These are phyloP conservation scores for Grigorovia jiainica DNA, from an alignment of 805 yeast genomes.

Conservation along the genomic window DNA sequence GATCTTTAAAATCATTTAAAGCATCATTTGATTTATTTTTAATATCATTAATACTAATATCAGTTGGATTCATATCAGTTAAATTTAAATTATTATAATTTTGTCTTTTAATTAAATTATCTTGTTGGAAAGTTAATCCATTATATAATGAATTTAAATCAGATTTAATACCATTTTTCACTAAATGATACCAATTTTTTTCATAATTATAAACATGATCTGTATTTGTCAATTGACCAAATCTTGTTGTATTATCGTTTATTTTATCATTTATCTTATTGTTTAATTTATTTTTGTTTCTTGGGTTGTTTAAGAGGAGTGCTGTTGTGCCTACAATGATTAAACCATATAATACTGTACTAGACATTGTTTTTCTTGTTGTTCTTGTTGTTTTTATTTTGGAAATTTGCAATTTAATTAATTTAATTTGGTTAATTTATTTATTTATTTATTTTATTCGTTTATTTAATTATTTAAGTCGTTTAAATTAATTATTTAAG, in stretches of 20 bases:
- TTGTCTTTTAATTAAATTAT: background rate
- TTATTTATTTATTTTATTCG: too few species aligned
- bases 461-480: too few species aligned
- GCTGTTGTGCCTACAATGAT: background rate
- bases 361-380: background rate
- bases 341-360: background rate
- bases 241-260: background rate
- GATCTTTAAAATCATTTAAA: slow-evolving; percentile 14
- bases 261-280: background rate
- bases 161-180: background rate
- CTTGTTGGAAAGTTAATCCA: background rate
- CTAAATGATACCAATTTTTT: background rate
- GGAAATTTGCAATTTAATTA: too few species aligned
- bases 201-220: background rate
- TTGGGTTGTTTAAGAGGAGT: background rate
- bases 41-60: background rate
- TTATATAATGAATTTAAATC: background rate
- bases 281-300: background rate
- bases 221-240: background rate
- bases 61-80: background rate
- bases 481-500: too few species aligned
- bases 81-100: background rate
- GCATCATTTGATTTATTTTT: background rate
- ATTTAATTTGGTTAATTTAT: too few species aligned
- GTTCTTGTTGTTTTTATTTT: too few species aligned